These are phyloP conservation scores for Leccinellum albellum DNA, from an alignment of 768 basidiomycete genomes.

Conservation along the genomic window DNA sequence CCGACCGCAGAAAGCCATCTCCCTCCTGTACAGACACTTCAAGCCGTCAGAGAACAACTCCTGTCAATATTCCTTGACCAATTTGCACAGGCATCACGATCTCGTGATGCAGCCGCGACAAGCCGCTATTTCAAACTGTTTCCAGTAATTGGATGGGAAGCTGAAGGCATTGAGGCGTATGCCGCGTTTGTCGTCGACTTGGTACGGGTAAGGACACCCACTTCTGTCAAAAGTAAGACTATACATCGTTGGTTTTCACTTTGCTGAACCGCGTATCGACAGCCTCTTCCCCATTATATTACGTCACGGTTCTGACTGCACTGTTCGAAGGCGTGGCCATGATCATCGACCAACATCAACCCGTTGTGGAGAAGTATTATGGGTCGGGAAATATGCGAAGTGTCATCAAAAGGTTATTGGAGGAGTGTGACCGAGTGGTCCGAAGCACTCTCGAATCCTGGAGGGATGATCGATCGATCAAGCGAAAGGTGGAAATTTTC, in stretches of 20 bases:
- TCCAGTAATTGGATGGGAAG: constrained; percentile 91
- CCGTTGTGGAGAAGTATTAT: constrained; percentile 97
- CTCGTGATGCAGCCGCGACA: constrained; percentile 80
- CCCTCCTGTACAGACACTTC: constrained; percentile 81
- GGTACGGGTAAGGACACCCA: constrained; percentile 72
- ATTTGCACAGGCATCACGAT: constrained; percentile 77
- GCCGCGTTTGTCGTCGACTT: constrained; percentile 90
- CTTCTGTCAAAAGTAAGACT: constrained; percentile 73
- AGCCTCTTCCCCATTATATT: constrained; percentile 94
- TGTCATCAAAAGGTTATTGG: constrained; percentile 70
- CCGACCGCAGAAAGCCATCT: constrained; percentile 86
- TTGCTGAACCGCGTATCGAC: constrained; percentile 10
- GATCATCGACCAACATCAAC: constrained; percentile 97
- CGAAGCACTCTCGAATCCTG: constrained; percentile 73
- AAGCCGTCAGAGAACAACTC: constrained; percentile 68
- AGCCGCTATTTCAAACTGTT: constrained; percentile 97
- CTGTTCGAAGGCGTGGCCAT: constrained; percentile 93
- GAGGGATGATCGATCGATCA: constrained; percentile 86
- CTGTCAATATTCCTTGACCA: constrained; percentile 73
- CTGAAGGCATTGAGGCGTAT: constrained; percentile 88
- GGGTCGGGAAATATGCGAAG: constrained; percentile 81
- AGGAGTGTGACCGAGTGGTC: constrained; percentile 85
- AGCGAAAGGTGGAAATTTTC: constrained; percentile 58
- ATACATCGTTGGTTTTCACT: constrained; percentile 4
- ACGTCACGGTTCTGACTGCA: constrained; percentile 83